Percentiles rank a stretch among this genome's conserved stretches.
Conservation (phyloP, 345 rosid genomes). For the Lepidium aucheri region DNA sequence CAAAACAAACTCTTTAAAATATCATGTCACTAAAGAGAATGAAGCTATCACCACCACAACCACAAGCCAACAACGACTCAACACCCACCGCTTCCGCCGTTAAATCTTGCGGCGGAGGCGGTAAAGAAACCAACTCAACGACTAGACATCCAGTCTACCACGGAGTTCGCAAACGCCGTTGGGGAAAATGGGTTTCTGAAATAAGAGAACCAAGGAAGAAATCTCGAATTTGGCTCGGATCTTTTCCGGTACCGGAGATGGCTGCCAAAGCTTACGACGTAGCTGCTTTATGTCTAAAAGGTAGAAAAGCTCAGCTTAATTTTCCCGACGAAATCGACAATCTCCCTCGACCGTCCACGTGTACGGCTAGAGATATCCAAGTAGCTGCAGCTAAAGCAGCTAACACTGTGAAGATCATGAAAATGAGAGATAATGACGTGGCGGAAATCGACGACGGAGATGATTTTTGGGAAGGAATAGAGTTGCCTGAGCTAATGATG, state of each 20-base stretch:
- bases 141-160: slow-evolving; percentile 60
- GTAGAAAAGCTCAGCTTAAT: slow-evolving; percentile 71
- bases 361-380: slow-evolving; percentile 66
- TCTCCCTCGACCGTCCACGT: slow-evolving; percentile 51
- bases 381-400: slow-evolving; percentile 75
- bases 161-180: slow-evolving; percentile 69
- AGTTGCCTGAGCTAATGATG: slow-evolving; percentile 54
- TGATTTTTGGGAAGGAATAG: slow-evolving; percentile 76
- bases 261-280: slow-evolving; percentile 85
- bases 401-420: slow-evolving; percentile 14
- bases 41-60: slow-evolving; percentile 22
- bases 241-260: slow-evolving; percentile 78
- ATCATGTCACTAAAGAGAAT: slow-evolving; percentile 35
- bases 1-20: slow-evolving; percentile 16
- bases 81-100: slow-evolving; percentile 15
- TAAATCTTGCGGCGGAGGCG: slow-evolving; percentile 14
- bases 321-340: slow-evolving; percentile 63
- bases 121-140: slow-evolving; percentile 15
- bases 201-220: slow-evolving; percentile 83
- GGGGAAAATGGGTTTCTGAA: slow-evolving; percentile 96
- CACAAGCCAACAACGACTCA: slow-evolving; percentile 32
- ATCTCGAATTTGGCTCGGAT: slow-evolving; percentile 83
- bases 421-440: slow-evolving; percentile 15
- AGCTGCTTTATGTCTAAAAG: slow-evolving; percentile 65
- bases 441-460: slow-evolving; percentile 25